Evolutionary conservation across 2,329 filamentous ascomycete species (phyloP).

Genomic region (Sclerotinia glacialis): DNA sequence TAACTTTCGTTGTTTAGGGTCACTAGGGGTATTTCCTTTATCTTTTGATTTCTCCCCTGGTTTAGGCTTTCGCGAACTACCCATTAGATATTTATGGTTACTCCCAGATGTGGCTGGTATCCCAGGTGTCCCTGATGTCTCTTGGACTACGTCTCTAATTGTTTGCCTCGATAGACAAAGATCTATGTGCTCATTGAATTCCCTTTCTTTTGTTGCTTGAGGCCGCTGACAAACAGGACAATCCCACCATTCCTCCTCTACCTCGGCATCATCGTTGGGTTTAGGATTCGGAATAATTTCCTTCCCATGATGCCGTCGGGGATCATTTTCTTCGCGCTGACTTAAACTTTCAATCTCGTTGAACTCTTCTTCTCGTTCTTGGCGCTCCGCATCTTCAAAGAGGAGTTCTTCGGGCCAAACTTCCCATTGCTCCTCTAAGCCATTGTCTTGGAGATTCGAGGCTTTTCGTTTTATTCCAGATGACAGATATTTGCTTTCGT

Average conservation of each 20-base stretch:
- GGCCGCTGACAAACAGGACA: slow-evolving; percentile 85
- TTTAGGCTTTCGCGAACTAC: not conserved
- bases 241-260: slow-evolving; percentile 61
- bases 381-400: slow-evolving; percentile 59
- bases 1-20: slow-evolving; percentile 22
- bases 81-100: not conserved
- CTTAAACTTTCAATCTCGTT: slow-evolving; percentile 60
- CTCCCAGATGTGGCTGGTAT: not conserved
- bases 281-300: slow-evolving; percentile 50
- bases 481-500: slow-evolving; percentile 24
- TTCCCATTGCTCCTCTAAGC: slow-evolving; percentile 56
- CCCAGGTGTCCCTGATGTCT: slow-evolving; percentile 30
- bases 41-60: slow-evolving; percentile 13
- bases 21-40: slow-evolving; percentile 8
- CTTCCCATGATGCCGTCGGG: slow-evolving; percentile 47
- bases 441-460: slow-evolving; percentile 41
- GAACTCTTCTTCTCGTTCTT: slow-evolving; percentile 59
- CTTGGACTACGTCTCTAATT: slow-evolving; percentile 77
- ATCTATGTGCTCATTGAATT: slow-evolving; percentile 91
- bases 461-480: slow-evolving; percentile 42
- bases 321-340: slow-evolving; percentile 44
- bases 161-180: slow-evolving; percentile 81
- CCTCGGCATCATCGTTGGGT: slow-evolving; percentile 32
- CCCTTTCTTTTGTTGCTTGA: slow-evolving; percentile 69
- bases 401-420: slow-evolving; percentile 63